Evolutionary conservation across 2,329 filamentous ascomycete species (phyloP), one percentile per base, ranked within the genome.

Genomic region (Fusarium bactridioides): DNA sequence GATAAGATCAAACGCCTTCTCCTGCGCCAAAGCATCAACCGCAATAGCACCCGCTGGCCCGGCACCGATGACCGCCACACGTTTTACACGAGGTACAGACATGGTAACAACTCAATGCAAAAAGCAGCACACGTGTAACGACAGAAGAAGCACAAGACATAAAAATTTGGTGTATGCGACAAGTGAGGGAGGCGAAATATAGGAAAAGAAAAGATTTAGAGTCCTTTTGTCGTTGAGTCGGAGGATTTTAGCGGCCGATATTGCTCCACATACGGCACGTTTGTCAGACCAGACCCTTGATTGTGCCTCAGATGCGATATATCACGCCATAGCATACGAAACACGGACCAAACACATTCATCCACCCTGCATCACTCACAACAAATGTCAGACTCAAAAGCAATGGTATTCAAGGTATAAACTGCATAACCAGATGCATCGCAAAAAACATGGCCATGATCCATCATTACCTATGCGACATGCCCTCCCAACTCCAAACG

Each of bases 1-100:
- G 61, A 91, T 88, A 5, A 82, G 78, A 64, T 90, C 86, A 74
- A 91, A 91, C 1, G 81, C 76, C 68, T 88, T 83, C 76, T 92
- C 90, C 75, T 88, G 84, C 31, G 84, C 84, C 35, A 91, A 79
- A 9, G 89, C 89, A 81, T 91, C 88, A 7, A 90, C 85, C 0
- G 88, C 80, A 62, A 91, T 90, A 18, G 87, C 87, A 6, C 89
- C 89, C 7, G 87, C 84, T 11, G 90, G 89, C 10, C 89, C 89
- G 6, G 88, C 84, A 11, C 89, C 89, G 73, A 91, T 89, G 10
- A 91, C 84, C 23, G 89, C 89, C 18, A 91, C 85, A 37, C 81
- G 78, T 59, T 80, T 81, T 10, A 71, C 50, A 4, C 64, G 53
- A 53, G 69, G 37, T 21, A 54, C 38, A 27, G 66, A 8, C 72